Percentiles rank a stretch among this genome's conserved stretches.
phyloP scores from a whole-genome alignment of 805 yeast species.

The Candida namnaoensis region DNA sequence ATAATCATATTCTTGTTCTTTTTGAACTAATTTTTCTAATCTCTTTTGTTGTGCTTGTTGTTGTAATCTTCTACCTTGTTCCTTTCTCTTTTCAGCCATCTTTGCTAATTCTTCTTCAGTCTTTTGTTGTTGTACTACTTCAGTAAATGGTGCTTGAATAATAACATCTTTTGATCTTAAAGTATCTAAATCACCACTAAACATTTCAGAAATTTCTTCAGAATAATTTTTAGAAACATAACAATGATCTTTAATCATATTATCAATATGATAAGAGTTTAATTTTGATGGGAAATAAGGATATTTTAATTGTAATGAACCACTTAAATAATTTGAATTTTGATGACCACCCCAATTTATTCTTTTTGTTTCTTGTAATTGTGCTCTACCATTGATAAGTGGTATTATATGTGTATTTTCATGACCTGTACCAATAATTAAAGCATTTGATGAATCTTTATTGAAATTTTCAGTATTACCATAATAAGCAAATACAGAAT shows the following conservation, averaged over 20 bases:
- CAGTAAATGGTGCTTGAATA: slow-evolving; percentile 74
- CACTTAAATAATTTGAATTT: slow-evolving; percentile 53
- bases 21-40: slow-evolving; percentile 68
- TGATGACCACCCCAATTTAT: slow-evolving; percentile 90
- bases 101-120: slow-evolving; percentile 72
- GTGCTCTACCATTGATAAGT: slow-evolving; percentile 60
- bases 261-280: slow-evolving; percentile 51
- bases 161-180: slow-evolving; percentile 67
- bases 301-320: slow-evolving; percentile 68
- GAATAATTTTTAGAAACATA: slow-evolving; percentile 66
- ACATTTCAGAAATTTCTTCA: slow-evolving; percentile 45
- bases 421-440: slow-evolving; percentile 79
- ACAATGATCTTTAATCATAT: slow-evolving; percentile 67
- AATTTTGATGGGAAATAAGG: slow-evolving; percentile 85
- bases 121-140: slow-evolving; percentile 58
- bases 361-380: slow-evolving; percentile 62
- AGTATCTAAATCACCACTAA: slow-evolving; percentile 44
- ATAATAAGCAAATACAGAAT: slow-evolving; percentile 69
- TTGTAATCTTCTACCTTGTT: slow-evolving; percentile 82
- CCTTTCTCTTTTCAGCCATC: slow-evolving; percentile 74
- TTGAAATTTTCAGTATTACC: slow-evolving; percentile 36
- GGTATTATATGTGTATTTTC: slow-evolving; percentile 82
- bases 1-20: slow-evolving; percentile 73
- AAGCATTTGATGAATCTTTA: slow-evolving; percentile 31
- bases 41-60: slow-evolving; percentile 87